phyloP scores from a whole-genome alignment of 2,329 filamentous ascomycete genomes.

The Boeremia lycopersici region DNA sequence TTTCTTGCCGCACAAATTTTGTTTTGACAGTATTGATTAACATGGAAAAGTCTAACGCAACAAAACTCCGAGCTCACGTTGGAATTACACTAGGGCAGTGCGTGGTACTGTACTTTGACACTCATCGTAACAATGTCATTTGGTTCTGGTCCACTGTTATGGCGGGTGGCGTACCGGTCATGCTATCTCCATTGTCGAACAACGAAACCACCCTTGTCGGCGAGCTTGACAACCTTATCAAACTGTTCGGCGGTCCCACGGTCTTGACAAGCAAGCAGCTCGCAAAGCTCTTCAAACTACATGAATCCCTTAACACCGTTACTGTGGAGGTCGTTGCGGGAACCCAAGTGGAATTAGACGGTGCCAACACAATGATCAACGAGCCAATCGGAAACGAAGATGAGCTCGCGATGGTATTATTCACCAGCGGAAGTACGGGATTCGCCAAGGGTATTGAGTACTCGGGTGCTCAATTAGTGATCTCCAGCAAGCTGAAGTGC shows the following conservation, averaged over 20 bases:
- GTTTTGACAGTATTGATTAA: neutral
- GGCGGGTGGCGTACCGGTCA: constrained; percentile 16
- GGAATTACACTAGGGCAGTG: neutral
- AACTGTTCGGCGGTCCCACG: constrained; percentile 5
- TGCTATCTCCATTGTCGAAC: constrained; percentile 14
- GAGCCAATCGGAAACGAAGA: neutral
- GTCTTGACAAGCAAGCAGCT: constrained; percentile 5
- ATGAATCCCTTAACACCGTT: neutral
- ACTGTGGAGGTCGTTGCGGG: constrained; percentile 2
- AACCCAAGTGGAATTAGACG: neutral
- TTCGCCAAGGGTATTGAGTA: constrained; percentile 58
- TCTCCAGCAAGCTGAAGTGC: constrained; percentile 52
- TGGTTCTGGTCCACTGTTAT: constrained; percentile 19
- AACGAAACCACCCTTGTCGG: constrained; percentile 7
- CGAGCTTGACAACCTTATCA: constrained; percentile 10
- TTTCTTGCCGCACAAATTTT: neutral
- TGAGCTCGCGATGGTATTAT: constrained; percentile 45
- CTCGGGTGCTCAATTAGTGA: constrained; percentile 52
- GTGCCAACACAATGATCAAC: neutral
- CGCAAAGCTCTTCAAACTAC: constrained; percentile 1
- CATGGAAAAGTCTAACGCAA: neutral
- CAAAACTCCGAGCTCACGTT: constrained; percentile 5
- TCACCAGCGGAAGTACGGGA: constrained; percentile 61
- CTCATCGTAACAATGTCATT: constrained; percentile 14
- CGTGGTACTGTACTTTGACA: constrained; percentile 16